Conservation (phyloP, 1,284 basidiomycete genomes). For the Puccinia polysora region DNA sequence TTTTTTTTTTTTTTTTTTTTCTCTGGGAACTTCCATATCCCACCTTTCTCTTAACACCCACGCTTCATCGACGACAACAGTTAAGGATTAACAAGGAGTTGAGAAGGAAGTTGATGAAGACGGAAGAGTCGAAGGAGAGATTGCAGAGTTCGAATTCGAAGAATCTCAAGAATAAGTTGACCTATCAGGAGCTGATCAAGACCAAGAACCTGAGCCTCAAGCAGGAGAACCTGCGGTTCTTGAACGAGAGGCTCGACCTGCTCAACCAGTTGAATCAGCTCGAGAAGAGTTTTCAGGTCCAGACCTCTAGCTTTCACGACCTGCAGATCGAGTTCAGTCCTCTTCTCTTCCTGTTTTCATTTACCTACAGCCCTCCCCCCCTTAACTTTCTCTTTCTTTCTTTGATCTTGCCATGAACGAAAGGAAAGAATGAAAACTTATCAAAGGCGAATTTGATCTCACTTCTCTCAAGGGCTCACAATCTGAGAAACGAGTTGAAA, state of each 20-base stretch:
- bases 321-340: slow-evolving; percentile 10
- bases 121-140: not conserved
- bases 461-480: slow-evolving; percentile 12
- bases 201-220: slow-evolving; percentile 5
- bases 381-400: too few relatives aligned
- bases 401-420: too few relatives aligned
- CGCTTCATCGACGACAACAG: not conserved
- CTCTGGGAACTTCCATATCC: not conserved
- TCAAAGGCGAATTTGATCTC: not conserved
- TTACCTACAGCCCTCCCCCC: too few relatives aligned
- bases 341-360: not conserved
- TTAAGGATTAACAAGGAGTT: slow-evolving; percentile 28
- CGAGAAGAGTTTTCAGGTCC: not conserved
- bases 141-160: not conserved
- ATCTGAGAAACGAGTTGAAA: slow-evolving; percentile 21
- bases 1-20: not conserved
- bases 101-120: slow-evolving; percentile 6
- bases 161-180: not conserved
- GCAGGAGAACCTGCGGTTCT: not conserved
- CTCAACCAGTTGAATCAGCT: not conserved
- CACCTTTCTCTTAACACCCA: not conserved
- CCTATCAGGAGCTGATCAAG: slow-evolving; percentile 11
- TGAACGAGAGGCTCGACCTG: not conserved
- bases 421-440: too few relatives aligned
- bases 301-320: not conserved